A percentile compares a stretch with the other conserved stretches of the same genome.
Evolutionary conservation across 2,329 filamentous ascomycete species (phyloP).

Genomic region (Cercospora nicotianae): DNA sequence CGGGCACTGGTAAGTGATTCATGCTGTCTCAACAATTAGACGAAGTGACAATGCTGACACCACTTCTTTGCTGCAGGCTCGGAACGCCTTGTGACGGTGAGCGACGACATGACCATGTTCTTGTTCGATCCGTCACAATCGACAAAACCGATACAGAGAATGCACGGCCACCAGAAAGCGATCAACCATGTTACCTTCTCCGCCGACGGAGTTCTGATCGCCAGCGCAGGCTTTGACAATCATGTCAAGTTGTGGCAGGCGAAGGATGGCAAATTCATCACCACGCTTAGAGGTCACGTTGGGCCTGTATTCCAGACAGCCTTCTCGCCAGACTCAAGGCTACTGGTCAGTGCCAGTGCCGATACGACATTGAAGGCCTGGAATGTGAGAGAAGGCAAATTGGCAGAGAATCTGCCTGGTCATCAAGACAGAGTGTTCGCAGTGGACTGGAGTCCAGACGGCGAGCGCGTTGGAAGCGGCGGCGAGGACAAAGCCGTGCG

Average conservation of each 20-base stretch:
- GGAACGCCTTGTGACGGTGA: constrained; percentile 85
- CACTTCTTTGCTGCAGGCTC: constrained; percentile 52
- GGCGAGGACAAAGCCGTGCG: constrained; percentile 82
- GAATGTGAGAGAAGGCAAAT: constrained; percentile 82
- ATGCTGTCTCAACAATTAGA: not conserved
- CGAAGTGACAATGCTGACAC: not conserved
- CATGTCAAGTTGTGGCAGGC: constrained; percentile 91
- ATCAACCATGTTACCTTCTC: constrained; percentile 96
- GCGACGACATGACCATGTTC: constrained; percentile 95
- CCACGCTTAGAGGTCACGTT: constrained; percentile 84
- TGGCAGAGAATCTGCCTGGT: constrained; percentile 79
- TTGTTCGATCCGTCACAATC: constrained; percentile 60
- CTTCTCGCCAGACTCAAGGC: constrained; percentile 88
- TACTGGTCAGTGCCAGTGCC: constrained; percentile 83
- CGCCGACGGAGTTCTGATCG: constrained; percentile 82
- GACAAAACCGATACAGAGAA: constrained; percentile 75
- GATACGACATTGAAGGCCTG: constrained; percentile 94
- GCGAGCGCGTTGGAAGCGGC: constrained; percentile 82
- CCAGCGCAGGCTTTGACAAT: constrained; percentile 89
- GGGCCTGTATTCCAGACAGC: constrained; percentile 89
- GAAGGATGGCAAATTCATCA: constrained; percentile 73
- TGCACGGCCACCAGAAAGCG: constrained; percentile 94
- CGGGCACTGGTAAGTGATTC: constrained; percentile 31
- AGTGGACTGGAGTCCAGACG: constrained; percentile 92
- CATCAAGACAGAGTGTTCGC: constrained; percentile 93